Conservation (phyloP, 1,139 yeast species). For the Taphrina flavorubra region DNA sequence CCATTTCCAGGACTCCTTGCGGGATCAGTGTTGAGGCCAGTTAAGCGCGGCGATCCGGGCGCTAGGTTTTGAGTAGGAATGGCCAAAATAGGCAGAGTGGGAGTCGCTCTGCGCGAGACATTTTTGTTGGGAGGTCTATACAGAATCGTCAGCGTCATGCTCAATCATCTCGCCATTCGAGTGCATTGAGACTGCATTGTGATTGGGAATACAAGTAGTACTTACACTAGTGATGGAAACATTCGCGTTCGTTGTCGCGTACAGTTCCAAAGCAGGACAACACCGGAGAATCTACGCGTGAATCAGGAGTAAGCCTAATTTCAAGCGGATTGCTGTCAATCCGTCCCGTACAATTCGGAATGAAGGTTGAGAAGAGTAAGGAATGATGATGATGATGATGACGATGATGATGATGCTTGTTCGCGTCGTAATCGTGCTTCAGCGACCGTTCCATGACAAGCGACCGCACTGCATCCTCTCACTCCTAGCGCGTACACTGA, state of each 20-base stretch:
- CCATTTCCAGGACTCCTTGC: neutral
- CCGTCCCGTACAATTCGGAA: no score
- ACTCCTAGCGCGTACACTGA: no score
- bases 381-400: no score
- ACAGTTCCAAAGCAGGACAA: no score
- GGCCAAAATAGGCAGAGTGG: slow-evolving; percentile 15
- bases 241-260: neutral
- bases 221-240: slow-evolving; percentile 8
- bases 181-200: neutral
- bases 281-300: no score
- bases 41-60: slow-evolving; percentile 5
- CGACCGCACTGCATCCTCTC: neutral
- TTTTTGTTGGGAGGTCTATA: slow-evolving; percentile 23
- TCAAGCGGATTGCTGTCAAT: no score
- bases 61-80: neutral
- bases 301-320: no score
- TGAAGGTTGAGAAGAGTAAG: no score
- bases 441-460: neutral
- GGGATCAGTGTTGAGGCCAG: neutral
- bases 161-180: neutral
- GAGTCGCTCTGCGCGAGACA: neutral
- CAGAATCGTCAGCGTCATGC: neutral
- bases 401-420: no score
- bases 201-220: neutral
- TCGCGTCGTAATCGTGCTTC: neutral